These are phyloP conservation scores for Zygosaccharomyces lentus DNA, from an alignment of 805 yeast species.

Conservation along the genomic window DNA sequence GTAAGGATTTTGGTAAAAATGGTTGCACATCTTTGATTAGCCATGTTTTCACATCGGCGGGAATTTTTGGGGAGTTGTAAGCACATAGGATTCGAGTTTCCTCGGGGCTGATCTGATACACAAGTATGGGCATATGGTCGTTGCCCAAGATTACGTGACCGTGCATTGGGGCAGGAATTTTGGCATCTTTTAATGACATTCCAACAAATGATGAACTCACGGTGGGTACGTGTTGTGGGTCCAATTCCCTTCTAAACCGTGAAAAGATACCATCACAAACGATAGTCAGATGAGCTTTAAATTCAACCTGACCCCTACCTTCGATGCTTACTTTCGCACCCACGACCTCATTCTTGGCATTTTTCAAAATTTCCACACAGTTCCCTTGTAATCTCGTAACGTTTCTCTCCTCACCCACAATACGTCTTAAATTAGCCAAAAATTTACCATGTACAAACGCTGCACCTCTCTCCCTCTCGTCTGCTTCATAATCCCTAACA, in stretches of 20 bases:
- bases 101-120: slow-evolving; percentile 77
- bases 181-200: slow-evolving; percentile 66
- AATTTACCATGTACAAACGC: slow-evolving; percentile 94
- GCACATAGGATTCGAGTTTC: slow-evolving; percentile 92
- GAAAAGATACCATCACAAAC: slow-evolving; percentile 94
- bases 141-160: slow-evolving; percentile 88
- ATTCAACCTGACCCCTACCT: slow-evolving; percentile 40
- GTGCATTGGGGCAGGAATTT: slow-evolving; percentile 65
- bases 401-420: slow-evolving; percentile 66
- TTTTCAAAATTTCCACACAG: slow-evolving; percentile 61
- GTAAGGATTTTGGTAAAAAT: slow-evolving; percentile 56
- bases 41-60: slow-evolving; percentile 62
- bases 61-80: slow-evolving; percentile 66
- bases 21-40: slow-evolving; percentile 59
- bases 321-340: slow-evolving; percentile 67
- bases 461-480: slow-evolving; percentile 61
- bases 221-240: slow-evolving; percentile 55
- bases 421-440: slow-evolving; percentile 64
- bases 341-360: slow-evolving; percentile 51
- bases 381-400: slow-evolving; percentile 80
- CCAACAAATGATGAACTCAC: slow-evolving; percentile 87
- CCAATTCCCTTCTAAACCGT: slow-evolving; percentile 74
- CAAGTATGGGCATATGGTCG: slow-evolving; percentile 77
- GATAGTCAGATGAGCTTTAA: slow-evolving; percentile 61
- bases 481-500: slow-evolving; percentile 52